A percentile compares a stretch with the other conserved stretches of the same genome.
Conservation (phyloP, 176 grass and related monocot species). For the Triticum dicoccoides region DNA sequence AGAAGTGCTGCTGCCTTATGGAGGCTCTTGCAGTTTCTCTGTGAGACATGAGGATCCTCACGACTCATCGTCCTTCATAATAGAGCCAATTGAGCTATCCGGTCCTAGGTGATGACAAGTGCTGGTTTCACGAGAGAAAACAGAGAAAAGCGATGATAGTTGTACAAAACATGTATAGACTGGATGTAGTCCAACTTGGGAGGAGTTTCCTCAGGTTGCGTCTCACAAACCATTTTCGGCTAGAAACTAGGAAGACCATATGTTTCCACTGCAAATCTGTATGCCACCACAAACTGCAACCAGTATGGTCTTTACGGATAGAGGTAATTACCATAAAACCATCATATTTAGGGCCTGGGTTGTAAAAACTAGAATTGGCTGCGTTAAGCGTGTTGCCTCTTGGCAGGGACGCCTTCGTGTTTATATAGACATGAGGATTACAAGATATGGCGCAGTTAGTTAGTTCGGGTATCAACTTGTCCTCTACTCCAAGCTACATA, state of each 20-base stretch:
- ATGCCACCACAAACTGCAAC: not conserved
- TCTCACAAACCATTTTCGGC: not conserved
- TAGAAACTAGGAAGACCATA: not conserved
- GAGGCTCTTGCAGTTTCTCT: slow-evolving; percentile 70
- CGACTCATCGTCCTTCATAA: slow-evolving; percentile 91
- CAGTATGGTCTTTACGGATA: not conserved
- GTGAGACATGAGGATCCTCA: slow-evolving; percentile 71
- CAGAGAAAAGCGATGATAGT: not conserved
- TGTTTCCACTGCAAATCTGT: not conserved
- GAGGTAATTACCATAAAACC: no score
- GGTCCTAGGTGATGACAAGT: slow-evolving; percentile 68
- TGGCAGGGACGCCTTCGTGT: no score
- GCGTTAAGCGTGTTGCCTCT: no score
- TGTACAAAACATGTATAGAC: slow-evolving; percentile 48
- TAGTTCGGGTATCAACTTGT: no score
- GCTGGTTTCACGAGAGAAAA: not conserved
- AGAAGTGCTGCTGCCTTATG: slow-evolving; percentile 27
- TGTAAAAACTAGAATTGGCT: no score
- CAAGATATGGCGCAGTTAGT: no score
- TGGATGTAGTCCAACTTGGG: slow-evolving; percentile 13
- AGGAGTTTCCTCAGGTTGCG: not conserved
- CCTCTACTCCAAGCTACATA: no score
- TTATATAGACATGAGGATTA: no score
- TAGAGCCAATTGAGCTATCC: slow-evolving; percentile 91
- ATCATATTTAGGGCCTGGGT: no score